phyloP scores from a whole-genome alignment of 2,329 filamentous ascomycete species.

The Nothophoma quercina region DNA sequence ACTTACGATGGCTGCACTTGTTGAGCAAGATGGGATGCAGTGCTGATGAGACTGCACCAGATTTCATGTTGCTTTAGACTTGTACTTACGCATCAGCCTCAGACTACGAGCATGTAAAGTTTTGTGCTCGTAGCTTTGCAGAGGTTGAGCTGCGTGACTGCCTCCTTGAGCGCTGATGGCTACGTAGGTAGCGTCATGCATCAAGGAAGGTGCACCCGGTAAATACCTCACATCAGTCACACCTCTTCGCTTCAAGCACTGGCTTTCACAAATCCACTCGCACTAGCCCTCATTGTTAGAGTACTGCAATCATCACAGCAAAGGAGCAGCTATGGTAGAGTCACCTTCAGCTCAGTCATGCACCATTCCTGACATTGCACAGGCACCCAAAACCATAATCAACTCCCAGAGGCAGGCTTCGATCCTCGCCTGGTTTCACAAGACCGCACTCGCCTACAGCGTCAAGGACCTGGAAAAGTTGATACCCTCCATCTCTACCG shows the following conservation, averaged over 20 bases:
- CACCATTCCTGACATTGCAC: constrained; percentile 16
- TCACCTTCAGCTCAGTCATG: not conserved
- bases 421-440: constrained; percentile 67
- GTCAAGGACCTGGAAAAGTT: constrained; percentile 73
- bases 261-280: not conserved
- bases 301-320: not conserved
- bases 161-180: constrained; percentile 12
- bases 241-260: not conserved
- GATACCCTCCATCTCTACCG: constrained; percentile 66
- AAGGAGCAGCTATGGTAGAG: constrained; percentile 16
- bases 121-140: not conserved
- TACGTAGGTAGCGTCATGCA: constrained; percentile 14
- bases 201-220: constrained; percentile 23
- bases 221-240: not conserved
- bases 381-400: constrained; percentile 64
- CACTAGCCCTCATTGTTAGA: not conserved
- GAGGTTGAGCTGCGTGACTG: constrained; percentile 13
- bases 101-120: not conserved
- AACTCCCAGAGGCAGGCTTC: constrained; percentile 65
- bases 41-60: too few relatives aligned
- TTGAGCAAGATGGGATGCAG: too few relatives aligned
- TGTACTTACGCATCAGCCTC: too few relatives aligned
- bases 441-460: constrained; percentile 67
- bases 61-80: too few relatives aligned
- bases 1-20: too few relatives aligned